These are phyloP conservation scores for Trametopsis cervina DNA, from an alignment of 768 basidiomycete species.

Conservation along the genomic window DNA sequence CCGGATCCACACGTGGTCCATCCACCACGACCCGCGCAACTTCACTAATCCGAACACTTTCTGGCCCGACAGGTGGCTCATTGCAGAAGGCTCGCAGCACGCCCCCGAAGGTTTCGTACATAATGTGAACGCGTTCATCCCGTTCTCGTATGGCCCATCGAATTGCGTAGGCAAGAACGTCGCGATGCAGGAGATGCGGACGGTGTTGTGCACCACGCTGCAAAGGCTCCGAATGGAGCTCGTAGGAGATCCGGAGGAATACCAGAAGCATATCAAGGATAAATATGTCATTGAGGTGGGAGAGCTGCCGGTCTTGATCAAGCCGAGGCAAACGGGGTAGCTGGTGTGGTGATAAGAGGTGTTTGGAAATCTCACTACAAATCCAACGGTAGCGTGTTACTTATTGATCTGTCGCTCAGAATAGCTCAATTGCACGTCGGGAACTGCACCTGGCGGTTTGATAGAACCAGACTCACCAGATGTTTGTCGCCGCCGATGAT, in stretches of 20 bases:
- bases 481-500: too few species aligned
- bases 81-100: neutral
- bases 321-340: neutral
- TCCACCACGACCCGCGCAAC: slow-evolving; percentile 37
- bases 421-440: too few species aligned
- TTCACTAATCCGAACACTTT: slow-evolving; percentile 35
- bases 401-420: too few species aligned
- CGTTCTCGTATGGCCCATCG: slow-evolving; percentile 39
- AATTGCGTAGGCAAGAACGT: slow-evolving; percentile 41
- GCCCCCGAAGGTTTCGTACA: slow-evolving; percentile 1
- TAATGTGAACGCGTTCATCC: slow-evolving; percentile 28
- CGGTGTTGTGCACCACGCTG: slow-evolving; percentile 21
- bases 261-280: slow-evolving; percentile 31
- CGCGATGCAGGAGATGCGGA: slow-evolving; percentile 29
- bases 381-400: too few species aligned
- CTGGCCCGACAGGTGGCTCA: slow-evolving; percentile 35
- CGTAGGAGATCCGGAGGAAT: slow-evolving; percentile 17
- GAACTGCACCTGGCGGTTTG: too few species aligned
- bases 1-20: slow-evolving; percentile 29
- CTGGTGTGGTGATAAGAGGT: too few species aligned
- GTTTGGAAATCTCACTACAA: too few species aligned
- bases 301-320: slow-evolving; percentile 1
- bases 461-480: too few species aligned
- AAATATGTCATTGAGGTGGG: slow-evolving; percentile 31
- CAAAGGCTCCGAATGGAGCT: slow-evolving; percentile 27